These are phyloP conservation scores for Nicotiana paniculata DNA, from an alignment of 257 asterid species.

Conservation along the genomic window DNA sequence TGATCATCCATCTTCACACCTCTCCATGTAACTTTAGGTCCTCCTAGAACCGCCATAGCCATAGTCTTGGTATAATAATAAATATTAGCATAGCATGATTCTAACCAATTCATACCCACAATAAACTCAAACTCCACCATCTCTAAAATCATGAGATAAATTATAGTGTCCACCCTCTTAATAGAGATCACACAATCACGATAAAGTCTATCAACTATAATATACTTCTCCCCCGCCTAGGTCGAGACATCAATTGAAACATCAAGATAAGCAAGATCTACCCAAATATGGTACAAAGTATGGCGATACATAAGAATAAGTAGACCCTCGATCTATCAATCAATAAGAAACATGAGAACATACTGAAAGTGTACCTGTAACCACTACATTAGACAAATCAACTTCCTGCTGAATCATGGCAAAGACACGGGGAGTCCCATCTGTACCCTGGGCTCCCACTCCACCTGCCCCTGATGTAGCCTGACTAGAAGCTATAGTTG, in stretches of 20 bases:
- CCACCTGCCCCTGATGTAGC: background rate
- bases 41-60: background rate
- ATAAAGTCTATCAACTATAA: too few species aligned
- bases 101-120: background rate
- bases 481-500: background rate
- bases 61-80: too few species aligned
- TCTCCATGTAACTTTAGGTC: background rate
- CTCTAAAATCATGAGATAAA: too few species aligned
- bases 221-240: too few species aligned
- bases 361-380: background rate
- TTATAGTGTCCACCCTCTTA: background rate
- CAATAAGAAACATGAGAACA: too few species aligned
- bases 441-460: too few species aligned
- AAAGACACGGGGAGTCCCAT: background rate
- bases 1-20: too few species aligned
- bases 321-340: too few species aligned
- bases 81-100: background rate
- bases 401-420: background rate
- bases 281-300: too few species aligned
- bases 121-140: background rate
- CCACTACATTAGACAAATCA: background rate
- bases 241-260: background rate
- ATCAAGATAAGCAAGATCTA: background rate
- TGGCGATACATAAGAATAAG: too few species aligned
- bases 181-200: too few species aligned